A percentile compares a stretch with the other conserved stretches of the same genome.
These are phyloP conservation scores for Wickerhamiella lipophila DNA, from an alignment of 805 yeast species.

Conservation along the genomic window DNA sequence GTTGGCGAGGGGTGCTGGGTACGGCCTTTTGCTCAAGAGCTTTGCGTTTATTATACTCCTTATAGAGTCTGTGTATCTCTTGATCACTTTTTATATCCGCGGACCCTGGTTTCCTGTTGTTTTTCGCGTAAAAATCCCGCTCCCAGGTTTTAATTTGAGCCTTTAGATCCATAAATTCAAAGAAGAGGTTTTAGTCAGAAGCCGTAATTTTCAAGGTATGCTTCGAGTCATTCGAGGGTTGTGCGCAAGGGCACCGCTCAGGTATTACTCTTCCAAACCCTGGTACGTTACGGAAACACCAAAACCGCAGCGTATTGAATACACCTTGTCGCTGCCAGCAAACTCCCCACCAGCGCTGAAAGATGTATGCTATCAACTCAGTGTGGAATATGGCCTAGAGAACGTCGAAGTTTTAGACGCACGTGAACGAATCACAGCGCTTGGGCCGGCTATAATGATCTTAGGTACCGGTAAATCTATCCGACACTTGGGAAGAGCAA, in stretches of 20 bases:
- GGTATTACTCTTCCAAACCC: constrained; percentile 29
- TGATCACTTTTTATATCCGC: constrained; percentile 36
- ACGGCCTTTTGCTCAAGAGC: not conserved
- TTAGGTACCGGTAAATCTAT: constrained; percentile 66
- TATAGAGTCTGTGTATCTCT: constrained; percentile 25
- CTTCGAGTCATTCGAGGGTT: not conserved
- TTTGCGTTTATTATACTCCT: constrained; percentile 7
- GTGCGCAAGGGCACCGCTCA: not conserved
- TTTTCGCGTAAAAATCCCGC: constrained; percentile 30
- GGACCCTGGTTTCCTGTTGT: constrained; percentile 36
- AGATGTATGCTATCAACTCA: constrained; percentile 36
- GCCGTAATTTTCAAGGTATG: not conserved
- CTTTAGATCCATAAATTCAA: constrained; percentile 25
- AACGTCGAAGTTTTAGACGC: constrained; percentile 56
- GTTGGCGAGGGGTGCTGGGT: not conserved
- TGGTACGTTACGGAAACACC: constrained; percentile 43
- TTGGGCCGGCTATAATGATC: constrained; percentile 39
- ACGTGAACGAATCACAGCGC: constrained; percentile 28
- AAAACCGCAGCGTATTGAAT: constrained; percentile 12
- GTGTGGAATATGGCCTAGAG: constrained; percentile 50
- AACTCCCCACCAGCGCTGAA: constrained; percentile 43
- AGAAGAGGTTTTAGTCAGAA: constrained; percentile 1
- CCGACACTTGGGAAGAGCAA: constrained; percentile 62
- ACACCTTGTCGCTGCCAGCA: constrained; percentile 44
- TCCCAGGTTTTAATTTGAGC: constrained; percentile 46